Evolutionary conservation across 2,329 filamentous ascomycete genomes (phyloP).

Genomic region (Phoma sp.): DNA sequence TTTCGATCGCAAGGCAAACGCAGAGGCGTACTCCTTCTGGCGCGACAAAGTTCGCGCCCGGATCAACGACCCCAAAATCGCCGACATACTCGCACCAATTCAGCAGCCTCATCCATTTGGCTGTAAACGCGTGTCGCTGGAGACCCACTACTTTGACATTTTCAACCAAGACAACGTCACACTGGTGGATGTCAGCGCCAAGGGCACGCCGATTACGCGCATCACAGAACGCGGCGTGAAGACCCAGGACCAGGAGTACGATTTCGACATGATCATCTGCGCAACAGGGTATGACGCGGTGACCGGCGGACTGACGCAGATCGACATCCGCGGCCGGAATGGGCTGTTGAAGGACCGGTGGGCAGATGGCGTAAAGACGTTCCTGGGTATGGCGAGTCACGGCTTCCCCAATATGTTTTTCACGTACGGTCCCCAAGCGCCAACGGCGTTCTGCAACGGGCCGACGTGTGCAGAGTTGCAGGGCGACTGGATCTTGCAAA

Average conservation of each 20-base stretch:
- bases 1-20: conserved; percentile 47
- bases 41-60: conserved; percentile 47
- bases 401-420: no score
- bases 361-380: no score
- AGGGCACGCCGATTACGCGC: conserved; percentile 52
- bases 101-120: conserved; percentile 37
- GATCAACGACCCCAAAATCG: conserved; percentile 46
- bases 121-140: conserved; percentile 30
- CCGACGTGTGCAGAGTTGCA: conserved; percentile 64
- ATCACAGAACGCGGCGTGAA: conserved; percentile 59
- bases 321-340: no score
- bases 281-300: conserved; percentile 54
- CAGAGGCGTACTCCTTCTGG: conserved; percentile 55
- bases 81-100: conserved; percentile 52
- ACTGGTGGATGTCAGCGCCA: conserved; percentile 49
- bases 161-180: conserved; percentile 55
- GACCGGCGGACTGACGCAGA: no score
- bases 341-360: no score
- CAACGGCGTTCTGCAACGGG: conserved; percentile 64
- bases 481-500: conserved; percentile 63
- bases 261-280: conserved; percentile 62
- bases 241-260: conserved; percentile 55
- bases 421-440: conserved; percentile 65
- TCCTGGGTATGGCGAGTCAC: no score
- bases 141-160: conserved; percentile 48